Evolutionary conservation across 2,329 filamentous ascomycete genomes (phyloP).

Genomic region (Penicillium olsonii): DNA sequence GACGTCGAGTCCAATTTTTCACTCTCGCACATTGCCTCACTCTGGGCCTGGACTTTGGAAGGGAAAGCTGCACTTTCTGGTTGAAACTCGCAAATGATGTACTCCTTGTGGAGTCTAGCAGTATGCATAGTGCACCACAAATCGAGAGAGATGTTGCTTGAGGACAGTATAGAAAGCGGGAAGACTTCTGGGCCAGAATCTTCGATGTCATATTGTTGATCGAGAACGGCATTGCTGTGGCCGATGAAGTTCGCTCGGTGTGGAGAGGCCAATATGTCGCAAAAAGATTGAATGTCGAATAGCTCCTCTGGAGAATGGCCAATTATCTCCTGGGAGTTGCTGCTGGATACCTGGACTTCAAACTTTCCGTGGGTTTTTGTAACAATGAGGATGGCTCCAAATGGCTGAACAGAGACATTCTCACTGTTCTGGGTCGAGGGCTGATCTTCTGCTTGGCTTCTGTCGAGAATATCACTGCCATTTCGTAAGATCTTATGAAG

Average conservation of each 20-base stretch:
- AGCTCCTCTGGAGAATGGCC: conserved; percentile 74
- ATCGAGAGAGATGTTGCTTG: conserved; percentile 57
- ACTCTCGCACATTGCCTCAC: not conserved
- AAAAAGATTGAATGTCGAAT: conserved; percentile 71
- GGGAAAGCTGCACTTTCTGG: conserved; percentile 52
- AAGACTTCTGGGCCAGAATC: conserved; percentile 82
- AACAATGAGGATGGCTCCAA: conserved; percentile 75
- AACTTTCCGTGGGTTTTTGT: conserved; percentile 66
- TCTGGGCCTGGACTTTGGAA: not conserved
- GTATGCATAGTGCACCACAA: conserved; percentile 90
- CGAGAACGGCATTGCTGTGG: conserved; percentile 79
- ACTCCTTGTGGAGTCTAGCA: conserved; percentile 63
- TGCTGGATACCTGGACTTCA: conserved; percentile 70
- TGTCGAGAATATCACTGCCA: conserved; percentile 11
- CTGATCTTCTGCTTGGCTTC: conserved; percentile 4
- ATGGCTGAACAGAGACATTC: conserved; percentile 72
- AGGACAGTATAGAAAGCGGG: conserved; percentile 66
- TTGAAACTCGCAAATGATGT: conserved; percentile 85
- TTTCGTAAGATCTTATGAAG: conserved; percentile 1
- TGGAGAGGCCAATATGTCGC: conserved; percentile 79
- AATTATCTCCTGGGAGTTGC: conserved; percentile 73
- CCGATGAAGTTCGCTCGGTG: conserved; percentile 77
- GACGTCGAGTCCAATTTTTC: not conserved
- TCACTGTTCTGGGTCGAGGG: conserved; percentile 56
- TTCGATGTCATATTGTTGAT: conserved; percentile 72